Evolutionary conservation across 805 yeast species (phyloP).

Genomic region (Starmera amethionina): DNA sequence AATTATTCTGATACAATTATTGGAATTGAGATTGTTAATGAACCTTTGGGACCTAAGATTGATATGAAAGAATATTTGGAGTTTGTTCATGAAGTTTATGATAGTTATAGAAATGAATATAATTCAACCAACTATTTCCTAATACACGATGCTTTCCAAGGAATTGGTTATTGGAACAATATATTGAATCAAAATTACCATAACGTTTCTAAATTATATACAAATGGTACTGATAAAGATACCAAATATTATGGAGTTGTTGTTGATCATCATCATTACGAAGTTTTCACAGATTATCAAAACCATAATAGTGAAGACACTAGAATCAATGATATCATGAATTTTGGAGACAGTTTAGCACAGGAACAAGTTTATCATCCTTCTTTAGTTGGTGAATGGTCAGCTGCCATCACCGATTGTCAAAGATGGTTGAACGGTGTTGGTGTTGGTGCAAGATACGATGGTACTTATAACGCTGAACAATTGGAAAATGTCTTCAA

Average conservation of each 20-base stretch:
- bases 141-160: slow-evolving; percentile 58
- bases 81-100: slow-evolving; percentile 23
- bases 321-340: slow-evolving; percentile 23
- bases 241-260: slow-evolving; percentile 49
- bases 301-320: slow-evolving; percentile 30
- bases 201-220: slow-evolving; percentile 22
- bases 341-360: slow-evolving; percentile 20
- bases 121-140: slow-evolving; percentile 31
- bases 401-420: slow-evolving; percentile 65
- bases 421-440: slow-evolving; percentile 63
- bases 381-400: slow-evolving; percentile 61
- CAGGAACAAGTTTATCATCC: slow-evolving; percentile 30
- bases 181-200: slow-evolving; percentile 25
- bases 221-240: slow-evolving; percentile 22
- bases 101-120: slow-evolving; percentile 15
- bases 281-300: slow-evolving; percentile 65
- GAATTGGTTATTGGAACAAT: slow-evolving; percentile 44
- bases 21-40: slow-evolving; percentile 65
- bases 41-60: slow-evolving; percentile 51
- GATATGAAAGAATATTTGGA: slow-evolving; percentile 25
- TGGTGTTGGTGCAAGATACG: slow-evolving; percentile 56
- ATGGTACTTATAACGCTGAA: slow-evolving; percentile 29
- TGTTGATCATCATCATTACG: slow-evolving; percentile 87
- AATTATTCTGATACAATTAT: slow-evolving; percentile 46
- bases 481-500: slow-evolving; percentile 3